Base-by-base conservation (phyloP, 2,329 filamentous ascomycete species). In the Atkinsonella hypoxylon region DNA sequence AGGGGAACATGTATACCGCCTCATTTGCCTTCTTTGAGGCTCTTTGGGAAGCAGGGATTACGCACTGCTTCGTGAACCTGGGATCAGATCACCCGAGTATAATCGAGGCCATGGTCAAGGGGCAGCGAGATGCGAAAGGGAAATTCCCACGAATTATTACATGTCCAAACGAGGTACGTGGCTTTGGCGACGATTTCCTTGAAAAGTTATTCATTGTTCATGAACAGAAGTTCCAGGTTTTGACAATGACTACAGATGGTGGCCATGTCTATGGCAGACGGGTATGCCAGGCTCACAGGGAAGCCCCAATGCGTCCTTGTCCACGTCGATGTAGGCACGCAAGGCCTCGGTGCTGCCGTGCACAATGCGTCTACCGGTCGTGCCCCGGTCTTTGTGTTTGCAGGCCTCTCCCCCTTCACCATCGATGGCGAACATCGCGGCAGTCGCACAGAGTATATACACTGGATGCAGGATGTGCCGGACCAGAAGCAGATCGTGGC, bases 11-110 rank as follows among this genome's bases (percentile, higher is more conserved):
- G 71, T 85, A 90, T 63, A 90, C 87, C 9, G 80, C 87, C 12
- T 88, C 85, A 0, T 87, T 83, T 60, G 87, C 86, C 64, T 89
- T 91, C 66, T 89, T 91, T 56, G 87, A 91, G 71, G 83, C 85
- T 32, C 69, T 90, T 46, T 88, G 82, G 82, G 83, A 88, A 64
- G 78, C 77, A 41, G 78, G 78, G 17, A 70, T 82, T 41, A 75
- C 74, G 36, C 74, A 82, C 61, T 76, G 76, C 66, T 75, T 75
- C 50, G 81, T 84, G 52, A 85, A 85, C 60, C 70, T 85, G 31
- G 82, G 82, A n/a, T 82, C 78, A 26, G 82, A 85, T 58, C 82
- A 90, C 61, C 86, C 86, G 2, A 82, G 81, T 43, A 87, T 90
- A 61, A 81, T 90, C 36, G 86, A 90, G 66, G 87, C 86, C 11